Evolutionary conservation across 2,329 filamentous ascomycete genomes (phyloP), one percentile per base, ranked within the genome.

Genomic region (Ceratocystis alfenasii): DNA sequence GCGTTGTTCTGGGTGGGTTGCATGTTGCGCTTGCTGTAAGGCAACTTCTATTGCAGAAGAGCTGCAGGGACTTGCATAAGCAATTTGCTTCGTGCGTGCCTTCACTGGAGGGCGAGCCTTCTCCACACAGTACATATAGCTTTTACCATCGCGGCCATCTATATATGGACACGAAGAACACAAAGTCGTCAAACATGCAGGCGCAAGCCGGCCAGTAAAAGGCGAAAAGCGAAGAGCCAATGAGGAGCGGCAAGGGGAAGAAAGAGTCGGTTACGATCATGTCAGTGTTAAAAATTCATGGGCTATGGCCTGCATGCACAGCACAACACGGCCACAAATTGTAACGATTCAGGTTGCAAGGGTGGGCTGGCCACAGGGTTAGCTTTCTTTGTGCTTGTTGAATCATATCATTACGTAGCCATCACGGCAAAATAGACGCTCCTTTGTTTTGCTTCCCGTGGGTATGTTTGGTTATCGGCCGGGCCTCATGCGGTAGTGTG

Each of bases 91-190:
- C 55, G 28, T 33, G 25, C 55, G 28, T 33, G 25, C 55, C 55
- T 59, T 59, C 53, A 17, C 30, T 33, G 22, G 44, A 33, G 33
- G 55, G 55, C 20, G 55, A 59, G 30, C 30, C 3, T 62, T 62
- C 44, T 36, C 60, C 36, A 45, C 36, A 62, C 60, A 41, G 60
- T 62, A 20, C 20, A 62, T 62, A 62, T 62, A 44, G 33, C 60
- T n/a, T 8, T 8, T 25, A 53, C 48, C 22, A 28, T n/a, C n/a
- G 28, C 45, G n/a, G 5, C 6, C 33, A 46, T 62, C 25, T 22
- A 62, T 41, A 44, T 41, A 62, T 62, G 60, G 22, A 62, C 33
- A 45, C 44, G n/a, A 41, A 22, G 33, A 15, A 45, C 36, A 12
- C 17, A 33, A 59, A 33, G 33, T 44, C 41, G n/a, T 25, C 12